Evolutionary conservation across 371 early-diverging fungal species (phyloP), one percentile per base, ranked within the genome.

Genomic region (Haplosporangium sp.): DNA sequence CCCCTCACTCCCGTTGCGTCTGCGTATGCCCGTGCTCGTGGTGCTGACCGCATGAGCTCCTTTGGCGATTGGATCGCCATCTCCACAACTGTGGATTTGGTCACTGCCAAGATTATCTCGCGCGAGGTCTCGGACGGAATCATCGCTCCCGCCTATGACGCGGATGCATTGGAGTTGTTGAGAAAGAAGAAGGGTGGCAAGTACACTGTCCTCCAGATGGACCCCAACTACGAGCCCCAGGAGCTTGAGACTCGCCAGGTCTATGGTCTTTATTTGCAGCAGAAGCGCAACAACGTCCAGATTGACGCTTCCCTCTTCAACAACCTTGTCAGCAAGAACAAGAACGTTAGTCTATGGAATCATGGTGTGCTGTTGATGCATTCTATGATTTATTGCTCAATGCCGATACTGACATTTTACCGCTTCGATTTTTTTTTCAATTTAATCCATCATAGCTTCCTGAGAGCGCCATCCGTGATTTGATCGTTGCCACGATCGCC

Each of bases 41-140:
- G 95, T 13, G 97, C 97, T 55, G 99, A 98, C 83, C 95, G 99
- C 81, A 98, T 98, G 99, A 95, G 96, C 62, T 95, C 95, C 40
- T 98, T 98, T 64, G 99, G 98, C 77, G 99, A 98, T 86, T 98
- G 96, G 91, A 94, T 96, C 74, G 98, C 97, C 57, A 86, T 98
- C 29, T 93, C 94, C 57, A 94, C 94, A 77, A 87, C 82, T 42
- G 94, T 94, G 67, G 99, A 98, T 83, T 87, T 92, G 68, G 91
- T 90, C 37, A 98, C 99, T n/a, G 99, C 99, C 66, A 89, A 88
- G 81, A 93, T 98, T 65, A 96, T 98, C 80, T 92, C 94, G 46
- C 91, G 94, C 62, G 99, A 98, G 80, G 91, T 95, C 18, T 95
- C 95, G n/a, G 98, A 98, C 82, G 98, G 98, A 83, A 92, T 98